phyloP scores from a whole-genome alignment of 1,284 basidiomycete species.

The Marasmius sp. region DNA sequence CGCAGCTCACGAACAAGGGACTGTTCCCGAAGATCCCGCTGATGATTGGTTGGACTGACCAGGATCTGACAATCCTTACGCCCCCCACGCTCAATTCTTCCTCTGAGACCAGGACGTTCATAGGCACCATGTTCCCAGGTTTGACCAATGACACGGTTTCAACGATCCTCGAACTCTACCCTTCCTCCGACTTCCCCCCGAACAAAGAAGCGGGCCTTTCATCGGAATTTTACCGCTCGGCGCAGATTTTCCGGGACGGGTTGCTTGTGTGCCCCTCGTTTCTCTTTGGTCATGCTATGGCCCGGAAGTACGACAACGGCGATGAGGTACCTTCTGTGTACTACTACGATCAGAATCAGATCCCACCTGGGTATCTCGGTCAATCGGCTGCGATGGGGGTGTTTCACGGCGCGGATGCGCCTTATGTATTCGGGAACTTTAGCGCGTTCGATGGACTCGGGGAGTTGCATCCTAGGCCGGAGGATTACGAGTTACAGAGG shows the following conservation, averaged over 20 bases:
- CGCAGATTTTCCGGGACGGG: background rate
- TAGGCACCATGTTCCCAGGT: background rate
- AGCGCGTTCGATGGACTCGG: background rate
- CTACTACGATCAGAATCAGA: slow-evolving; percentile 3
- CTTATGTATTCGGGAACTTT: slow-evolving; percentile 3
- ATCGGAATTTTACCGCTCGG: slow-evolving; percentile 2
- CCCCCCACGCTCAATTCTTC: background rate
- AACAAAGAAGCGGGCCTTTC: background rate
- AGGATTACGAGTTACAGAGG: background rate
- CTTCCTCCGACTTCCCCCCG: background rate
- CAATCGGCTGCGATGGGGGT: background rate
- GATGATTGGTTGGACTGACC: slow-evolving; percentile 5
- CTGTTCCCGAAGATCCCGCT: background rate
- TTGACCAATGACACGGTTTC: background rate
- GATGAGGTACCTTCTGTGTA: background rate
- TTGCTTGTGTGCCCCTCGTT: slow-evolving; percentile 1
- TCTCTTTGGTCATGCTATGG: background rate
- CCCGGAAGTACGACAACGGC: background rate
- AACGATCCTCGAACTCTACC: background rate
- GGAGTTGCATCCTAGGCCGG: background rate
- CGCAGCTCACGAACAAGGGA: background rate
- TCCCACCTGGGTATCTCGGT: background rate
- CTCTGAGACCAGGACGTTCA: background rate
- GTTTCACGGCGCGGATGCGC: background rate
- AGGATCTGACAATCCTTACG: background rate